Evolutionary conservation across 2,329 filamentous ascomycete species (phyloP).

Genomic region (Macroventuria anomochaeta): DNA sequence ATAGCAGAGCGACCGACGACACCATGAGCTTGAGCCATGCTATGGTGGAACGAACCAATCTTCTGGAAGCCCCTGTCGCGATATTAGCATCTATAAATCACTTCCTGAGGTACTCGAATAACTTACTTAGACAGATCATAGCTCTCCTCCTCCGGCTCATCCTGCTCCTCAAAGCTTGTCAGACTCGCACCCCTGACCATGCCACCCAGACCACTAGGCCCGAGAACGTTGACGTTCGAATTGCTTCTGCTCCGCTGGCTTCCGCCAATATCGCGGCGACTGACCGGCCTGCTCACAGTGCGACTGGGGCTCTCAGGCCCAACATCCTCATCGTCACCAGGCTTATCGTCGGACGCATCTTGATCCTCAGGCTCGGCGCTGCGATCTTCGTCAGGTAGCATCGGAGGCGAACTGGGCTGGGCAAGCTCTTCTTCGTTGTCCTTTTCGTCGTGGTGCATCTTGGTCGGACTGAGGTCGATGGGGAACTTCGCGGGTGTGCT

Average conservation of each 20-base stretch:
- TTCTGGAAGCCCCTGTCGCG: conserved; percentile 55
- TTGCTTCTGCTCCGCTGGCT: conserved; percentile 40
- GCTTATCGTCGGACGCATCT: conserved; percentile 37
- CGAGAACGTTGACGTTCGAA: conserved; percentile 36
- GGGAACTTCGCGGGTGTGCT: conserved; percentile 68
- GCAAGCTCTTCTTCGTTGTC: conserved; percentile 40
- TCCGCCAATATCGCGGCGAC: conserved; percentile 36
- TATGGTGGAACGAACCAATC: conserved; percentile 55
- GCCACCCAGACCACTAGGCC: conserved; percentile 33
- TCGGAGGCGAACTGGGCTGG: conserved; percentile 46
- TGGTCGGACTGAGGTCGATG: conserved; percentile 46
- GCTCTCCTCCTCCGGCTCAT: conserved; percentile 54
- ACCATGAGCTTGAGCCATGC: conserved; percentile 42
- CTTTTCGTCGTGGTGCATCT: conserved; percentile 43
- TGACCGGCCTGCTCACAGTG: conserved; percentile 45
- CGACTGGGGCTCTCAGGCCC: conserved; percentile 45
- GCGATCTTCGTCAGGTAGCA: conserved; percentile 33
- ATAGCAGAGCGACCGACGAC: conserved; percentile 28
- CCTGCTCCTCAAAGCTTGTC: conserved; percentile 48
- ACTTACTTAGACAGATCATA: conserved; percentile 59
- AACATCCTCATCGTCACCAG: conserved; percentile 44
- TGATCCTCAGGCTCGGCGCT: conserved; percentile 41
- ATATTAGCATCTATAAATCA: conserved; percentile 22
- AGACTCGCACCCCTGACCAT: conserved; percentile 47
- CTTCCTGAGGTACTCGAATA: too few relatives aligned